Percentiles rank a stretch among this genome's conserved stretches.
Evolutionary conservation across 345 rosid species (phyloP).

Genomic region (Triadica sebifera): DNA sequence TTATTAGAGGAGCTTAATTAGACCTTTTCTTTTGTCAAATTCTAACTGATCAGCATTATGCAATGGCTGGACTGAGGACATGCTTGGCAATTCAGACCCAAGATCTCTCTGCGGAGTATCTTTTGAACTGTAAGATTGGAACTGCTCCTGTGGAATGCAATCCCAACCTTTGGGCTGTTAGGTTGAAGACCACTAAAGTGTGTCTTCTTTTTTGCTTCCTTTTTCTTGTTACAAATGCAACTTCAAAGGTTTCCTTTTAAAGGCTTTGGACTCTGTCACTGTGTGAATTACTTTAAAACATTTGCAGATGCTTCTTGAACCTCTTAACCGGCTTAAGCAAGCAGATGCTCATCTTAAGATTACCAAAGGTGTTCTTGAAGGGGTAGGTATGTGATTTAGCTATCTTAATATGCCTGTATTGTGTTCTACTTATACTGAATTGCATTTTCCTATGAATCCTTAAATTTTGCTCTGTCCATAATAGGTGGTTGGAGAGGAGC

Average conservation of each 20-base stretch:
- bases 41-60: conserved; percentile 57
- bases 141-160: conserved; percentile 53
- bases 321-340: conserved; percentile 71
- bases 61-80: conserved; percentile 65
- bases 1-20: background rate
- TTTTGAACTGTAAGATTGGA: conserved; percentile 70
- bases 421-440: background rate
- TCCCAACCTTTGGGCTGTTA: conserved; percentile 61
- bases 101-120: conserved; percentile 72
- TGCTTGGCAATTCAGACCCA: conserved; percentile 80
- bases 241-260: background rate
- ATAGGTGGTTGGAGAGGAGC: conserved; percentile 97
- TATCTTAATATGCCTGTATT: conserved; percentile 8
- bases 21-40: background rate
- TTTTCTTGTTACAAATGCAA: background rate
- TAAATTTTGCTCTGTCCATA: conserved; percentile 18
- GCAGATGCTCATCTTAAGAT: conserved; percentile 73
- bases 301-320: conserved; percentile 79
- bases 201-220: conserved; percentile 21
- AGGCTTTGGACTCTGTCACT: background rate
- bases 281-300: conserved; percentile 14
- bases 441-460: background rate
- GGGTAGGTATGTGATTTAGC: conserved; percentile 66
- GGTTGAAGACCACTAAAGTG: conserved; percentile 77
- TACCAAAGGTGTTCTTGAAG: conserved; percentile 87